Conservation (phyloP, 352 stramenopile species). For the Phytophthora uliginosa region DNA sequence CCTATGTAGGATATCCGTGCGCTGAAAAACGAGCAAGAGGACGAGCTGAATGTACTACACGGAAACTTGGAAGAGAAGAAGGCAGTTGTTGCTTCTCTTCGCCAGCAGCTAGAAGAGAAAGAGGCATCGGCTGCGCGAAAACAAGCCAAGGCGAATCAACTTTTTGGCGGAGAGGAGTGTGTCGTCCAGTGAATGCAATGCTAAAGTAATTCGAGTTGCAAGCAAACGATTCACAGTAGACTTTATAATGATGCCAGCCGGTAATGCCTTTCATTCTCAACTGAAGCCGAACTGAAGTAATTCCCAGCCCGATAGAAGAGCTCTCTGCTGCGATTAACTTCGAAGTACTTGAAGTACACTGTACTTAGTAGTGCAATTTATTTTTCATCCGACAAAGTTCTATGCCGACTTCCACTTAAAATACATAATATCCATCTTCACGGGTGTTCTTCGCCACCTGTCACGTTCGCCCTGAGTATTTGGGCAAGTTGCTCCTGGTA, state of each 20-base stretch:
- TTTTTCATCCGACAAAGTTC: background rate
- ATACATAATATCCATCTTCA: background rate
- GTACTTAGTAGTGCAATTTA: background rate
- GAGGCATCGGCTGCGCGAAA: constrained; percentile 50
- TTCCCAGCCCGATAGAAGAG: no score
- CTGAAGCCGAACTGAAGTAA: no score
- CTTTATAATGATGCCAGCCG: no score
- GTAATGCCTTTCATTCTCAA: no score
- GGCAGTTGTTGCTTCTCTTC: constrained; percentile 54
- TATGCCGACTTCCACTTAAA: background rate
- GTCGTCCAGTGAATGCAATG: constrained; percentile 44
- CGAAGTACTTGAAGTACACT: no score
- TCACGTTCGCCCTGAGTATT: constrained; percentile 23
- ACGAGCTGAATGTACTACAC: constrained; percentile 57
- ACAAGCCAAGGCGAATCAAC: constrained; percentile 46
- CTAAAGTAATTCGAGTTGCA: no score
- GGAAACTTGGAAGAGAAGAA: constrained; percentile 63
- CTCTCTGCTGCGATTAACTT: no score
- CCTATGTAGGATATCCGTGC: constrained; percentile 59
- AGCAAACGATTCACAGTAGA: no score
- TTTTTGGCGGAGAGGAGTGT: constrained; percentile 68
- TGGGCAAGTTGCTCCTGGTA: constrained; percentile 50
- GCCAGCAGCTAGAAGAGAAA: constrained; percentile 64
- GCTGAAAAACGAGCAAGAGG: constrained; percentile 70
- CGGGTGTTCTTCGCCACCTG: background rate